Evolutionary conservation across 2,329 filamentous ascomycete species (phyloP).

Genomic region (Periglandula ipomoeae): DNA sequence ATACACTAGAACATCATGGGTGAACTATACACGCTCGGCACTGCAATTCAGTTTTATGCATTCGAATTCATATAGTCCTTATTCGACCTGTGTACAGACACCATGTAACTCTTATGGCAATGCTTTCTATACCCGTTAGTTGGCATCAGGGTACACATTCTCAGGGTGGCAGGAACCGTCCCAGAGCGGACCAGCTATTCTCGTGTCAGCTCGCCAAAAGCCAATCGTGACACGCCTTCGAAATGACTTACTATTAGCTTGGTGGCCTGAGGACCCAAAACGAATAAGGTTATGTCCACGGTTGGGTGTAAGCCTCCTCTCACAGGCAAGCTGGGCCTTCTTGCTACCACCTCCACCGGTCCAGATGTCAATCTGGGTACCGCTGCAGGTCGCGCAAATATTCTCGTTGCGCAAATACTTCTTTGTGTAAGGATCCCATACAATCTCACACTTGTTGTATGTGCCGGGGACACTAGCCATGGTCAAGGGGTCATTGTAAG

Average conservation of each 20-base stretch:
- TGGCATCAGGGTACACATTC: conserved; percentile 10
- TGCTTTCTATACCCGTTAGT: too few relatives aligned
- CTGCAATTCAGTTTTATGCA: too few relatives aligned
- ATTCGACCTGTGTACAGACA: too few relatives aligned
- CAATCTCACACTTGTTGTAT: not conserved
- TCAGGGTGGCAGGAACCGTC: not conserved
- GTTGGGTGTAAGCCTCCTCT: not conserved
- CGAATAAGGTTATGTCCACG: not conserved
- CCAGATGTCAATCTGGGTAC: not conserved
- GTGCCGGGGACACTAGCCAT: not conserved
- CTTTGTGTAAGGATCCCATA: not conserved
- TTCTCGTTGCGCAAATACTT: not conserved
- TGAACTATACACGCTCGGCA: too few relatives aligned
- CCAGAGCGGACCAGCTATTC: not conserved
- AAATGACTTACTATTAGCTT: not conserved
- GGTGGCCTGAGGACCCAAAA: not conserved
- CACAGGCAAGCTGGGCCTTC: not conserved
- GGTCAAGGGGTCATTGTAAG: not conserved
- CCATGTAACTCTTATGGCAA: too few relatives aligned
- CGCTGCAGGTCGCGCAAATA: not conserved
- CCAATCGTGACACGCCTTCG: not conserved
- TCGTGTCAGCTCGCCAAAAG: not conserved
- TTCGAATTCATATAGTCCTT: too few relatives aligned
- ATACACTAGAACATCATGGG: too few relatives aligned
- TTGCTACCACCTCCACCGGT: not conserved